Conservation (phyloP, 2,329 filamentous ascomycete genomes). For the Nannizzia gypsea region DNA sequence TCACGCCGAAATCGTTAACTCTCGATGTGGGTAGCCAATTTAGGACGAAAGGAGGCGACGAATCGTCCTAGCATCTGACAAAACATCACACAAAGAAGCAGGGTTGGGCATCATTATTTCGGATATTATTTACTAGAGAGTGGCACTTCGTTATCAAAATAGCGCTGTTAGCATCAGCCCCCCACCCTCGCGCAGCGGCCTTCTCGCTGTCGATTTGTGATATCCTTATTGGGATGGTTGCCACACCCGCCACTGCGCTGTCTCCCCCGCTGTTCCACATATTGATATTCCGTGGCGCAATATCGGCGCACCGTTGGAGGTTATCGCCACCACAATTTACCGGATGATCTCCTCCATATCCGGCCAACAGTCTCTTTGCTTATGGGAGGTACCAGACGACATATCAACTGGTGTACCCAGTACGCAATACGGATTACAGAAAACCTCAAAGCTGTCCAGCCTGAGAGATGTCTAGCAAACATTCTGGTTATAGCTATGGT, state of each 20-base stretch:
- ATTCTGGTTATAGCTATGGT: neutral
- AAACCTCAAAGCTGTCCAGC: neutral
- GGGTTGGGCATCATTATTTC: neutral
- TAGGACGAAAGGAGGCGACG: no score
- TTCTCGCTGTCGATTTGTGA: neutral
- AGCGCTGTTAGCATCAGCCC: neutral
- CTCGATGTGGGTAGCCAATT: neutral
- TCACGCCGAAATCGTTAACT: neutral
- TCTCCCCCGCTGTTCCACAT: neutral
- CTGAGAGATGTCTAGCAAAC: neutral
- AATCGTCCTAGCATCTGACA: no score
- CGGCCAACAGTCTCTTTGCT: neutral
- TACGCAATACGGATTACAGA: no score
- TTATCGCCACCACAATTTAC: neutral
- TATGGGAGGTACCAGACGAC: neutral
- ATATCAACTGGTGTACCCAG: no score
- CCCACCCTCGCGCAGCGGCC: neutral
- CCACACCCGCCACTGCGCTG: constrained; percentile 1
- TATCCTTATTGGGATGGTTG: neutral
- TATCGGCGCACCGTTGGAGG: neutral
- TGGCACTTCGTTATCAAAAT: neutral
- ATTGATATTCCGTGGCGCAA: neutral
- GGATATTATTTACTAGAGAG: neutral
- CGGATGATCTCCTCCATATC: neutral
- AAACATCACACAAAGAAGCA: no score